These are phyloP conservation scores for Suhomyces tanzawaensis DNA, from an alignment of 805 yeast species.

Conservation along the genomic window DNA sequence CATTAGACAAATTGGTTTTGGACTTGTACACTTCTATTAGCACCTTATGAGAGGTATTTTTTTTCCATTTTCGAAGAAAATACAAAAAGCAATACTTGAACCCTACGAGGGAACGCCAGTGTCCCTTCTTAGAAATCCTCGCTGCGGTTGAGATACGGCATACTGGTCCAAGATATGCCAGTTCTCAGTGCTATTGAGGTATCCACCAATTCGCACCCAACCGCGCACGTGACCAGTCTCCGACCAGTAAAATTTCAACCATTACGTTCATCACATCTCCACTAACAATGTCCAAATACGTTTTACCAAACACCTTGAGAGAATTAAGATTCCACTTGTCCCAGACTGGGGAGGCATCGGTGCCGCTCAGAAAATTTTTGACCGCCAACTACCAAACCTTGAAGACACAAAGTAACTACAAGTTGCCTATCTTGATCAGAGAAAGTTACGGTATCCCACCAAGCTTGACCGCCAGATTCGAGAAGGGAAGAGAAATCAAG, in stretches of 20 bases:
- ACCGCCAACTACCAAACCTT: constrained; percentile 63
- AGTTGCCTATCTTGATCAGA: constrained; percentile 72
- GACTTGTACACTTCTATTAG: too few species aligned
- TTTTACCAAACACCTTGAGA: constrained; percentile 56
- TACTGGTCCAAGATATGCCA: too few species aligned
- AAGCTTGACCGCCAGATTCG: constrained; percentile 70
- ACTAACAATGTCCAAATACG: constrained; percentile 39
- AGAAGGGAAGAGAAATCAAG: constrained; percentile 50
- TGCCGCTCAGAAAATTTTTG: constrained; percentile 63
- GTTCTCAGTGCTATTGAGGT: too few species aligned
- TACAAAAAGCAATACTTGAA: too few species aligned
- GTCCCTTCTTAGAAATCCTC: too few species aligned
- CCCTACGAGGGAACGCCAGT: too few species aligned
- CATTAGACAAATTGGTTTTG: too few species aligned
- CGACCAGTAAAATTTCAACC: constrained; percentile 12
- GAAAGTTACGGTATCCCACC: constrained; percentile 76
- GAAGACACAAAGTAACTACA: constrained; percentile 54
- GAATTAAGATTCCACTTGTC: constrained; percentile 82
- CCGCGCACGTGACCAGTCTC: constrained; percentile 2
- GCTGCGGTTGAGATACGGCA: too few species aligned
- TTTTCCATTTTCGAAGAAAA: too few species aligned
- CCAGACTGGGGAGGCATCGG: constrained; percentile 72
- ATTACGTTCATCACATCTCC: constrained; percentile 1
- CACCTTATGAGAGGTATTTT: too few species aligned
- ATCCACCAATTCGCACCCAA: too few species aligned